phyloP scores from a whole-genome alignment of 345 rosid species.

The Toxicodendron radicans region DNA sequence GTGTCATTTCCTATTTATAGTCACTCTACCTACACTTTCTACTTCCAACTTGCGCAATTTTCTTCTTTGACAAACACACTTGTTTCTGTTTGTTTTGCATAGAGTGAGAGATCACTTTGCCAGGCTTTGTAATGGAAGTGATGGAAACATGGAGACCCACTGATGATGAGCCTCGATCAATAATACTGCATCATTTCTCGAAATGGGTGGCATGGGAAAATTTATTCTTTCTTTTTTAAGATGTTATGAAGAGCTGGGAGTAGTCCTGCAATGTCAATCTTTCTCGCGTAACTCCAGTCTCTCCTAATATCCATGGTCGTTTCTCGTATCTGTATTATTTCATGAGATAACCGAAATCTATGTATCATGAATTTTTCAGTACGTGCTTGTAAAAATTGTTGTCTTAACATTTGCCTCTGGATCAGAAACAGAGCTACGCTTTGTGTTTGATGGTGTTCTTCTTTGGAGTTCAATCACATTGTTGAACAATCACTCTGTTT shows the following conservation, averaged over 20 bases:
- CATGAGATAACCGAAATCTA: not conserved
- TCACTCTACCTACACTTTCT: not conserved
- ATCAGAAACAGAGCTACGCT: not conserved
- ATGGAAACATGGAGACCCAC: not conserved
- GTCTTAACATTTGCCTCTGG: not conserved
- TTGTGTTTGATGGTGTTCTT: not conserved
- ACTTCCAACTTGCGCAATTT: not conserved
- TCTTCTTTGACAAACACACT: not conserved
- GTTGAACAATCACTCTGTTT: no score
- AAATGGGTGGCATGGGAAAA: conserved; percentile 11
- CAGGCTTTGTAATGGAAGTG: not conserved
- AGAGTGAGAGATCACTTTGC: not conserved
- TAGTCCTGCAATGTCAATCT: conserved; percentile 11
- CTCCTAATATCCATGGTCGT: no score
- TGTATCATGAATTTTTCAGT: not conserved
- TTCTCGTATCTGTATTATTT: not conserved
- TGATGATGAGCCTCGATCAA: not conserved
- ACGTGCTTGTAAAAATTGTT: not conserved
- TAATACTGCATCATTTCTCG: not conserved
- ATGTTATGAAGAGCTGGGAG: conserved; percentile 14
- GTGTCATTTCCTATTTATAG: not conserved
- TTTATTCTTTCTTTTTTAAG: not conserved
- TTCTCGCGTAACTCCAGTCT: no score
- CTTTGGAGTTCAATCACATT: not conserved
- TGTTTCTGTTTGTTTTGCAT: not conserved